Evolutionary conservation across 192 early-diverging fungal species (phyloP), one percentile per base, ranked within the genome.

Genomic region (Lobosporangium transversale): DNA sequence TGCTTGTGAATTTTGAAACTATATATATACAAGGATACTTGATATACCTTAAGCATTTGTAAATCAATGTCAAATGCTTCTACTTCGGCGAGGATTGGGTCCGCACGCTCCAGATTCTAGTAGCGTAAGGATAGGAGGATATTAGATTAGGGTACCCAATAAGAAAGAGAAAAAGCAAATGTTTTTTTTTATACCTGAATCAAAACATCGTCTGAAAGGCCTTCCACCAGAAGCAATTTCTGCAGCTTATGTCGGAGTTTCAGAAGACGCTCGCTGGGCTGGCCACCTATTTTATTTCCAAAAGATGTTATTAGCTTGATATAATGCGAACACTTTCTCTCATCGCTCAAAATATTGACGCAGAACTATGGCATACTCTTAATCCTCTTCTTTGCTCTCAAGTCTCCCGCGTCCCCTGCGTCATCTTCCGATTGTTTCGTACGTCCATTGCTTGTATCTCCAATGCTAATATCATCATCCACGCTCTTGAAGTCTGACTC

Each of bases 221-320:
- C 69, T 26, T 71, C 69, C 14, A 63, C 69, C 36, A 81, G 33
- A 51, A 69, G 71, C 15, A 81, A 27, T 48, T 74, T 75, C 49
- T 81, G 80, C 31, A 81, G 66, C n/a, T 69, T 81, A 37, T 81
- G 80, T 49, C 80, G 58, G 31, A 81, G 24, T 24, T 81, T 68
- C 21, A 76, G 35, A 8, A 81, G 62, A 24, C 59, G 63, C 3
- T 75, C 80, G 30, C 44, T 59, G 1, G 80, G 80, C 31, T 62
- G 60, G 11, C 69, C 69, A 54, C 59, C 69, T 71, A 56, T 26
- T 53, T 17, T 23, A 6, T n/a, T n/a, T n/a, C n/a, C n/a, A n/a
- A n/a, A n/a, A n/a, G n/a, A n/a, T n/a, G n/a, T n/a, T n/a, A n/a
- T n/a, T n/a, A n/a, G n/a, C n/a, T n/a, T n/a, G n/a, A n/a, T n/a